Evolutionary conservation across 148 eudicot species (phyloP), one percentile per base, ranked within the genome.

Genomic region (Euryodendron excelsum): DNA sequence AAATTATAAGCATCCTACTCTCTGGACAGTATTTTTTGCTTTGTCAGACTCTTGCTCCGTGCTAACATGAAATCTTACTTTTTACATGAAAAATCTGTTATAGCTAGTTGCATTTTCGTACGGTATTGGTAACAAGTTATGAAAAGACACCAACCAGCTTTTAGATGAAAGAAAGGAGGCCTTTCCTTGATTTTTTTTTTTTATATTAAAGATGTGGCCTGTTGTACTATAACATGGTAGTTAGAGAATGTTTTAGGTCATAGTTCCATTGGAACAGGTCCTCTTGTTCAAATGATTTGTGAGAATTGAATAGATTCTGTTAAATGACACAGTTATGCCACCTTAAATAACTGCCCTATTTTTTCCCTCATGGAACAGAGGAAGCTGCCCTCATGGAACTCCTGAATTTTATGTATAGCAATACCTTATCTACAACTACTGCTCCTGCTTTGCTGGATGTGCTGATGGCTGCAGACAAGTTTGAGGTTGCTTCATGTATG

Each of bases 401-500:
- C 55, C 86, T 92, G 75, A 92, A 92, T 83, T 92, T 90, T 47
- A 90, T 92, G 93, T 92, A 92, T 82, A 92, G 89, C 87, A 87
- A 85, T 80, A 80, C 86, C 69, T 77, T 92, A 44, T 83, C 85
- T 39, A 87, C 89, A 65, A 85, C 83, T 70, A 85, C 91, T 23
- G 91, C 91, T 70, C 80, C 91, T 37, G 92, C 89, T 44, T 80
- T 92, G 84, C 86, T 92, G 69, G 97, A 92, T 82, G 91, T 92
- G 72, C 63, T 90, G 81, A 92, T 92, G 97, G 93, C 97, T 75
- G 97, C 97, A 0, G 97, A 92, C 84, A 92, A 92, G 68, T 92
- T 92, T 84, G 97, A 92, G 88, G 97, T 92, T 63, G 97, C 88
- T 80, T 92, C 97, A 20, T 90, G 97, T 70, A 92, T 92, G 97